Base-by-base conservation (phyloP, 768 basidiomycete genomes). In the Boletus sp. region DNA sequence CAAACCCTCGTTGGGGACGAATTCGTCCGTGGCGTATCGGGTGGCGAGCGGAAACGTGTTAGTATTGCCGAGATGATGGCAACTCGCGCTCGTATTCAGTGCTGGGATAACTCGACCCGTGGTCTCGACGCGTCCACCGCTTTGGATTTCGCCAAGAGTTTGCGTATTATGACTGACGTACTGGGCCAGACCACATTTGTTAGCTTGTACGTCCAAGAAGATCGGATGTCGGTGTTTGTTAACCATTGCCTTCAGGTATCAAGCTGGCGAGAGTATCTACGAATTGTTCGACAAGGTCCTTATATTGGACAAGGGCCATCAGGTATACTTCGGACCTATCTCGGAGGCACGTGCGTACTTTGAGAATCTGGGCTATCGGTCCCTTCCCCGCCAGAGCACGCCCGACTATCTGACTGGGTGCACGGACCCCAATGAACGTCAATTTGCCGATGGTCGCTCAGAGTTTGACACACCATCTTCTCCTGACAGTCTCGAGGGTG, bases 21-120 rank as follows among this genome's bases (percentile, higher is more conserved):
- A 55, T 91, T 88, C 62, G 85, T 96, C 9, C 86, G 86, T 15
- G 88, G 88, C 23, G 83, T 91, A 14, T 87, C 84, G 1, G 89
- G 90, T 40, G 89, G 89, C 19, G 89, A 91, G 64, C 79, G 85
- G 48, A 94, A 93, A 68, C 82, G 83, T 55, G 77, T 94, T 15
- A 85, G 85, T 53, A 93, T 93, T 61, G 87, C 88, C 11, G 92
- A 94, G 71, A 91, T 90, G 81, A 85, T 91, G 82, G 80, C 88
- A 1, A 88, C 86, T 2, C 83, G 88, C 47, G 88, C 89, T 11
- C 84, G 85, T 34, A 80, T 92, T 7, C 85, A 91, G 60, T 84
- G 83, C 58, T 92, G 89, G 86, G 89, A 93, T 67, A 92, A 88
- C 33, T 85, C 86, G 0, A 93, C 90, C 3, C 77, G 87, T 46